A percentile compares a stretch with the other conserved stretches of the same genome.
These are phyloP conservation scores for Esteya vermicola DNA, from an alignment of 2,329 filamentous ascomycete species.

Conservation along the genomic window DNA sequence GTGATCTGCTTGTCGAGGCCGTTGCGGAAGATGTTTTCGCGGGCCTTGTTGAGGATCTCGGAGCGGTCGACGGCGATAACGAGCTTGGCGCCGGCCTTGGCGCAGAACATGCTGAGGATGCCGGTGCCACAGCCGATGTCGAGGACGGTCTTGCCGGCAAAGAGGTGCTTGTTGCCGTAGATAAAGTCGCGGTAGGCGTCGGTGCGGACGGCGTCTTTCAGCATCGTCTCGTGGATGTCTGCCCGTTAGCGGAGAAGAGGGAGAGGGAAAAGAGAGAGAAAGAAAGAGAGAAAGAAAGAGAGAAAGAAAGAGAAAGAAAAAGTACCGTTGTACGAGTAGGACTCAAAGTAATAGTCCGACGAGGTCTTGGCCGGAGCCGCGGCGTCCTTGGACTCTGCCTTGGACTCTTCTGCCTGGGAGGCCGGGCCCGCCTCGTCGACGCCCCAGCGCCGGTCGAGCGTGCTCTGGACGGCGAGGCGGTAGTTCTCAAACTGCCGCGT, in stretches of 20 bases:
- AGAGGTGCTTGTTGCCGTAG: constrained; percentile 78
- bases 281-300: too few relatives aligned
- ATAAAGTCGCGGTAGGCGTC: constrained; percentile 92
- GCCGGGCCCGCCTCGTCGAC: constrained; percentile 28
- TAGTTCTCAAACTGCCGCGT: constrained; percentile 51
- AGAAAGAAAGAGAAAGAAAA: neutral
- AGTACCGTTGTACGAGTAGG: constrained; percentile 46
- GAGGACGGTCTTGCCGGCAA: constrained; percentile 72
- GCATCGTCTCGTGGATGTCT: constrained; percentile 93
- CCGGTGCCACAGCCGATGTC: constrained; percentile 79
- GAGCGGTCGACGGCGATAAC: constrained; percentile 91
- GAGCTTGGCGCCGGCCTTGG: constrained; percentile 70
- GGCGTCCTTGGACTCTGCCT: constrained; percentile 11
- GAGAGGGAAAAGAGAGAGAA: too few relatives aligned
- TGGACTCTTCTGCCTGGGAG: constrained; percentile 8
- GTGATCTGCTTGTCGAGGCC: constrained; percentile 60
- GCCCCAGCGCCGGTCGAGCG: constrained; percentile 51
- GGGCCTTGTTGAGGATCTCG: constrained; percentile 74
- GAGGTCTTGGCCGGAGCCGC: constrained; percentile 17
- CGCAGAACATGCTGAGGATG: constrained; percentile 90
- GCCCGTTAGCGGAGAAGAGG: neutral
- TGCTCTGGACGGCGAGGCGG: constrained; percentile 49
- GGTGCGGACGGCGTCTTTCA: constrained; percentile 79
- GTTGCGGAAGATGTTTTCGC: constrained; percentile 73
- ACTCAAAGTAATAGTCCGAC: constrained; percentile 43